Evolutionary conservation across 2,329 filamentous ascomycete genomes (phyloP).

Genomic region (Beauveria bassiana): DNA sequence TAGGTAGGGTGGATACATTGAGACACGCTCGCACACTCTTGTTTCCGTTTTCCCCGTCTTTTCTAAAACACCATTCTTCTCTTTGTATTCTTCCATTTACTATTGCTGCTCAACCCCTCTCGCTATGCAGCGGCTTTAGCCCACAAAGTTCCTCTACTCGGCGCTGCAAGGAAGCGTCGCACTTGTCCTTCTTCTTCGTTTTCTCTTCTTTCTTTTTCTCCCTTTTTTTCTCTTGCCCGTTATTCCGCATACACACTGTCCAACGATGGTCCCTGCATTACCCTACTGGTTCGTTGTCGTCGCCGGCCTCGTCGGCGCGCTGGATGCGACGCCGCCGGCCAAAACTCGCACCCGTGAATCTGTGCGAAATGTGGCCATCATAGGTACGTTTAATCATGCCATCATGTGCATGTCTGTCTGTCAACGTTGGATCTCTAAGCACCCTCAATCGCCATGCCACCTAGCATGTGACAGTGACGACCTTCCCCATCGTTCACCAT

Average conservation of each 20-base stretch:
- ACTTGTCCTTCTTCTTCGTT: neutral
- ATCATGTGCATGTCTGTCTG: too few relatives aligned
- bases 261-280: neutral
- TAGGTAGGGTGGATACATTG: too few relatives aligned
- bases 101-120: neutral
- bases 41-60: too few relatives aligned
- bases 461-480: neutral
- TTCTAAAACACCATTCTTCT: neutral
- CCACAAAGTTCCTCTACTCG: neutral
- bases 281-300: neutral
- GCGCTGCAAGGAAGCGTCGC: neutral
- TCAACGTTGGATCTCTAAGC: neutral
- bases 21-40: neutral
- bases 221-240: neutral
- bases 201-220: neutral
- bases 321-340: slow-evolving; percentile 6
- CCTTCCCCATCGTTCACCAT: slow-evolving; percentile 3
- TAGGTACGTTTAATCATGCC: slow-evolving; percentile 21
- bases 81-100: neutral
- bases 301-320: slow-evolving; percentile 14
- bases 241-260: neutral
- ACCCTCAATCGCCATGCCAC: neutral
- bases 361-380: slow-evolving; percentile 29
- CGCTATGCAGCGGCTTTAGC: neutral
- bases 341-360: slow-evolving; percentile 8